Conservation (phyloP, 2,329 filamentous ascomycete species). For the Thermothelomyces thermophilus region DNA sequence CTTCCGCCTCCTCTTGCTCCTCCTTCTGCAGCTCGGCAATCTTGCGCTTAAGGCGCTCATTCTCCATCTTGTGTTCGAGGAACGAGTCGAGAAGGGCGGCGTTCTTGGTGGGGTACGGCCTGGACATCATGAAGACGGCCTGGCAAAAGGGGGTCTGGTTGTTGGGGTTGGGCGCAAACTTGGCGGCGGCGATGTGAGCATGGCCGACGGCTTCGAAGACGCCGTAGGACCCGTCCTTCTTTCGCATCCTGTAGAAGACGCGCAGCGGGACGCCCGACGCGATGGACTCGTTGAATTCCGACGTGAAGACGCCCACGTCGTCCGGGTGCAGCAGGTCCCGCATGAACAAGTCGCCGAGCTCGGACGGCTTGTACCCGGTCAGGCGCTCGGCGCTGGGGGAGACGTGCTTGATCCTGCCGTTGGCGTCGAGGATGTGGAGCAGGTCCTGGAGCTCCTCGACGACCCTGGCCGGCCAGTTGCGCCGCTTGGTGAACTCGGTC, state of each 20-base stretch:
- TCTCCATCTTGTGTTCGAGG: conserved; percentile 93
- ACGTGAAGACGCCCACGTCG: conserved; percentile 73
- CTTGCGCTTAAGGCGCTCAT: conserved; percentile 75
- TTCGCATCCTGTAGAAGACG: conserved; percentile 81
- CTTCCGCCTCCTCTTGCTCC: conserved; percentile 72
- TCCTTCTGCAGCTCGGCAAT: conserved; percentile 81
- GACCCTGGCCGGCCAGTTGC: conserved; percentile 81
- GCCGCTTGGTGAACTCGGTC: conserved; percentile 54
- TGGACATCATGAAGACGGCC: conserved; percentile 88
- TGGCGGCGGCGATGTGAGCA: conserved; percentile 72
- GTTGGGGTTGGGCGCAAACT: conserved; percentile 54
- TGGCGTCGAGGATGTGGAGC: conserved; percentile 76
- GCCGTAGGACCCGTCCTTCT: conserved; percentile 62
- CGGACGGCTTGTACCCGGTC: conserved; percentile 66
- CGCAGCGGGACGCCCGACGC: conserved; percentile 71
- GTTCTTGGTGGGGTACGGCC: conserved; percentile 85
- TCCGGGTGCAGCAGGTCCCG: conserved; percentile 80
- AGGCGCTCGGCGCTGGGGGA: conserved; percentile 69
- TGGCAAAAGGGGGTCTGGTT: conserved; percentile 68
- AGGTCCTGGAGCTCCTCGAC: conserved; percentile 87
- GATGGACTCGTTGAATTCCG: conserved; percentile 86
- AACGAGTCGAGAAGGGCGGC: conserved; percentile 83
- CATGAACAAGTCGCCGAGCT: conserved; percentile 69
- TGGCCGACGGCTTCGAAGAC: conserved; percentile 93
- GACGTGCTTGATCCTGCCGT: conserved; percentile 78